phyloP scores from a whole-genome alignment of 169 alveolate genomes.

The Cryptosporidium ubiquitum region DNA sequence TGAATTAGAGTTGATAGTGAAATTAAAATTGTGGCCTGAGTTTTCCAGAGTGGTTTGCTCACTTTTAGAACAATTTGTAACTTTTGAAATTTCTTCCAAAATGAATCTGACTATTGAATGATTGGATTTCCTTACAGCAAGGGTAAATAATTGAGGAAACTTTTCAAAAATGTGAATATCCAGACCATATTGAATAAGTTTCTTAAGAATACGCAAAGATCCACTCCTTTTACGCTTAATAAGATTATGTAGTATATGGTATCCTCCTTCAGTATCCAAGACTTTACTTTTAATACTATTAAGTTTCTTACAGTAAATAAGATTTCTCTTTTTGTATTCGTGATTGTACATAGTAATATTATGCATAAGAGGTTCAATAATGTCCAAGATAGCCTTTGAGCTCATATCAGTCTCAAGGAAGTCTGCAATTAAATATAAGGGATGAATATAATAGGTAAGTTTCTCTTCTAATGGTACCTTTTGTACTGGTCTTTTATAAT shows the following conservation, averaged over 20 bases:
- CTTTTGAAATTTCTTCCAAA: background rate
- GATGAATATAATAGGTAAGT: constrained; percentile 60
- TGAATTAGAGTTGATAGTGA: background rate
- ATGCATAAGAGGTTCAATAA: constrained; percentile 12
- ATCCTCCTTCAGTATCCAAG: constrained; percentile 8
- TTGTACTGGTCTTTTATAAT: constrained; percentile 37
- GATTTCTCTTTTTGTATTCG: background rate
- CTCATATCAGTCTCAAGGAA: constrained; percentile 52
- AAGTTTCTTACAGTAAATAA: background rate
- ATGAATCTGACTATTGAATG: constrained; percentile 29
- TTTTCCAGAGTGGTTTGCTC: background rate
- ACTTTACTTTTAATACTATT: constrained; percentile 21
- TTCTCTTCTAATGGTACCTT: constrained; percentile 18
- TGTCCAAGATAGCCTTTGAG: constrained; percentile 18
- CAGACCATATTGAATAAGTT: constrained; percentile 30
- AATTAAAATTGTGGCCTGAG: background rate
- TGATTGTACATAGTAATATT: background rate
- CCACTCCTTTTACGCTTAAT: constrained; percentile 41
- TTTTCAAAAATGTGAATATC: constrained; percentile 29
- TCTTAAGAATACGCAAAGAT: constrained; percentile 21
- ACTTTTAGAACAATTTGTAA: background rate
- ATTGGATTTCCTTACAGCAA: constrained; percentile 52
- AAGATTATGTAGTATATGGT: constrained; percentile 14
- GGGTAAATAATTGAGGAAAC: constrained; percentile 50
- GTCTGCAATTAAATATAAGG: constrained; percentile 47